These are phyloP conservation scores for Tarenaya hassleriana DNA, from an alignment of 345 rosid species.

Conservation along the genomic window DNA sequence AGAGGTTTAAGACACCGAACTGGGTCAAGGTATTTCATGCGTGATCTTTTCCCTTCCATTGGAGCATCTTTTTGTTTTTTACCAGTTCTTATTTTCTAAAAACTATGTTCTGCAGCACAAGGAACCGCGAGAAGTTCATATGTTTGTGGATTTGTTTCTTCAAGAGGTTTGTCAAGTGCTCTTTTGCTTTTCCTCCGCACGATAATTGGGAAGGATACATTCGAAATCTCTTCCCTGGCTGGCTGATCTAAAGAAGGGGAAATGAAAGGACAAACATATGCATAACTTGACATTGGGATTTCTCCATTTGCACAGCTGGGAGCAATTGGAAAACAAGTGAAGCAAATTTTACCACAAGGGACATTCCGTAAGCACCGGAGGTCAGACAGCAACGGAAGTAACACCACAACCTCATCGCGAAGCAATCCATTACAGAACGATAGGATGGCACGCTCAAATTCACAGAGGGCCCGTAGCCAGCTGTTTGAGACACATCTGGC, in stretches of 20 bases:
- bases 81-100: constrained; percentile 19
- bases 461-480: constrained; percentile 88
- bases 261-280: constrained; percentile 6
- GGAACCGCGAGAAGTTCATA: constrained; percentile 98
- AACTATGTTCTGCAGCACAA: constrained; percentile 70
- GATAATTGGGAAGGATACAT: no score
- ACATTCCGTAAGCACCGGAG: constrained; percentile 65
- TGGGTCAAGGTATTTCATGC: constrained; percentile 78
- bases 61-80: constrained; percentile 20
- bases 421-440: constrained; percentile 83
- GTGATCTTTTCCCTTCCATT: constrained; percentile 6
- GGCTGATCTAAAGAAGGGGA: constrained; percentile 5
- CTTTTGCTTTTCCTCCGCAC: no score
- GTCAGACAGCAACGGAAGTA: constrained; percentile 90
- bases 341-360: constrained; percentile 82
- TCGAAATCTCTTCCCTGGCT: no score
- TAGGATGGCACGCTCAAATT: constrained; percentile 56
- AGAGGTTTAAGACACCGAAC: constrained; percentile 91
- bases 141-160: constrained; percentile 90
- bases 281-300: constrained; percentile 3
- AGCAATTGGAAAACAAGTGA: constrained; percentile 64
- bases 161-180: constrained; percentile 61
- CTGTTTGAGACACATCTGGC: constrained; percentile 98
- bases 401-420: constrained; percentile 64
- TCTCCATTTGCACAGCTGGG: constrained; percentile 43